These are phyloP conservation scores for Cephaloascus albidus DNA, from an alignment of 805 yeast species.

Conservation along the genomic window DNA sequence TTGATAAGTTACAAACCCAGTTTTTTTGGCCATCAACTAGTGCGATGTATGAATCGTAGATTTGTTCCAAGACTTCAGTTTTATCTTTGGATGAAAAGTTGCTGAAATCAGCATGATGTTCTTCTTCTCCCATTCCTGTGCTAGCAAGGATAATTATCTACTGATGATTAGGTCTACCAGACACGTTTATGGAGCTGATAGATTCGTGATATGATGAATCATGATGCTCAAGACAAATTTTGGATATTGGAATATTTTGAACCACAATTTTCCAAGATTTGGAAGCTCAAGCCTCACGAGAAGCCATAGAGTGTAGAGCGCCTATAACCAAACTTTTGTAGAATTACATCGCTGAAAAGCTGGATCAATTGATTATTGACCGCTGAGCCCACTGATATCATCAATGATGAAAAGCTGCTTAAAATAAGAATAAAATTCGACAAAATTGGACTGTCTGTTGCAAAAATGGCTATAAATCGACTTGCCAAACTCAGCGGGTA, in stretches of 20 bases:
- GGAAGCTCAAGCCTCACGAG: no score
- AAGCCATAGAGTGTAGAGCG: no score
- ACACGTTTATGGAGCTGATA: background rate
- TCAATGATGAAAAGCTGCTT: no score
- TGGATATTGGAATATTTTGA: background rate
- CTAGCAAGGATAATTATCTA: background rate
- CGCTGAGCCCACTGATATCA: no score
- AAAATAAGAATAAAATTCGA: no score
- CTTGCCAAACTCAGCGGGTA: no score
- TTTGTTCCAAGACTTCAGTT: constrained; percentile 46
- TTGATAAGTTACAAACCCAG: constrained; percentile 88
- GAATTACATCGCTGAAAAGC: no score
- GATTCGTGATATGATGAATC: background rate
- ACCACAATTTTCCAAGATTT: background rate
- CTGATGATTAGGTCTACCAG: background rate
- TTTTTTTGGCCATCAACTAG: constrained; percentile 53
- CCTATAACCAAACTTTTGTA: no score
- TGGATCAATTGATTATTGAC: no score
- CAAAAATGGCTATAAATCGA: no score
- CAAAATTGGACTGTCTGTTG: no score
- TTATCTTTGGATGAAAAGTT: constrained; percentile 33
- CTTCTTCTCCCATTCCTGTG: background rate
- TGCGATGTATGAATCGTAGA: constrained; percentile 57
- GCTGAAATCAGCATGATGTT: constrained; percentile 70
- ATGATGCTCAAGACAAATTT: background rate